phyloP scores from a whole-genome alignment of 805 yeast genomes.

The Lipomyces sp. region DNA sequence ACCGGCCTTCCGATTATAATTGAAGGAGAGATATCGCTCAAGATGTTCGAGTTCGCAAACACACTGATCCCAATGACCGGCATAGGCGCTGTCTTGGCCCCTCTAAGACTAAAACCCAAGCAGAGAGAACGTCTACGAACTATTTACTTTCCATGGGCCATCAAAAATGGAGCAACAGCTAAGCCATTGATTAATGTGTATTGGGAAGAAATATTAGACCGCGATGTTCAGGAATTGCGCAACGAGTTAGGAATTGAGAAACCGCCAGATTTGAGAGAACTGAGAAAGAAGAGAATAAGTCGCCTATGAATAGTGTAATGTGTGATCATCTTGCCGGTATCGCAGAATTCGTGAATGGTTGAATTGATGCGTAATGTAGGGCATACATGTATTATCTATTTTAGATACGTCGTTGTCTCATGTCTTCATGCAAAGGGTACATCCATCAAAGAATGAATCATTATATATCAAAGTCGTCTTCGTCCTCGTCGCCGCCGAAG shows the following conservation, averaged over 20 bases:
- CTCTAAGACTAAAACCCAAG: constrained; percentile 67
- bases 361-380: neutral
- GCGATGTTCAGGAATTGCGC: constrained; percentile 74
- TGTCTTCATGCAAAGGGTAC: neutral
- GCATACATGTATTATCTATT: neutral
- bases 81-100: constrained; percentile 87
- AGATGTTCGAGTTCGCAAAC: constrained; percentile 83
- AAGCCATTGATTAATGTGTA: constrained; percentile 83
- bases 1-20: constrained; percentile 87
- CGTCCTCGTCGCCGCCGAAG: constrained; percentile 25
- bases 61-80: constrained; percentile 96
- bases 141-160: constrained; percentile 87
- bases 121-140: constrained; percentile 68
- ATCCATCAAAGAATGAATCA: neutral
- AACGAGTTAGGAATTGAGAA: constrained; percentile 69
- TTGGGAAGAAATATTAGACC: constrained; percentile 84
- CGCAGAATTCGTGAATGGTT: neutral
- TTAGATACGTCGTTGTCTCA: neutral
- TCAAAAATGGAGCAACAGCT: constrained; percentile 69
- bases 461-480: constrained; percentile 26
- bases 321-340: neutral
- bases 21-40: constrained; percentile 94
- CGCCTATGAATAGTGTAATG: constrained; percentile 5
- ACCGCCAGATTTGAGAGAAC: constrained; percentile 77
- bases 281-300: constrained; percentile 47